Evolutionary conservation across 495 filamentous ascomycete genomes (phyloP).

Genomic region (Ramalina peruviana): DNA sequence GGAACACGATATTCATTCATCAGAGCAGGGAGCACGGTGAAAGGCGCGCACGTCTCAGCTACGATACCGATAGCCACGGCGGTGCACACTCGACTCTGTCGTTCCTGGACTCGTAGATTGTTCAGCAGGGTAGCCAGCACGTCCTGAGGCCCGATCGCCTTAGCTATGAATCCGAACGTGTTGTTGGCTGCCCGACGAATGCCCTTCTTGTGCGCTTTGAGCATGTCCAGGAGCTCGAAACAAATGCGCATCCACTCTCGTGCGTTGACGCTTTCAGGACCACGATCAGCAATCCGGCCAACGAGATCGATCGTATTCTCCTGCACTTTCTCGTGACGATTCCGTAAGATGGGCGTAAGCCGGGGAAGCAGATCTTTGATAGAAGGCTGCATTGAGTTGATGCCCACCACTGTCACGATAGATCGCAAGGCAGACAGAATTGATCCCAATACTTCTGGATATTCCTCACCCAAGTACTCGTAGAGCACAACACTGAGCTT

Average conservation of each 20-base stretch:
- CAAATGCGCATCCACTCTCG: slow-evolving; percentile 99
- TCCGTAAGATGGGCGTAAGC: slow-evolving; percentile 90
- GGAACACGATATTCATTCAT: slow-evolving; percentile 99
- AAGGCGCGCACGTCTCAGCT: slow-evolving; percentile 98
- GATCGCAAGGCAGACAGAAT: slow-evolving; percentile 90
- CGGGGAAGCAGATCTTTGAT: slow-evolving; percentile 93
- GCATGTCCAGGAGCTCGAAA: slow-evolving; percentile 97
- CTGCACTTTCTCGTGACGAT: slow-evolving; percentile 98
- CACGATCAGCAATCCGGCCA: slow-evolving; percentile 94
- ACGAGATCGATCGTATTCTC: slow-evolving; percentile 99
- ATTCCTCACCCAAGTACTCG: slow-evolving; percentile 97
- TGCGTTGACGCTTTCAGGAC: slow-evolving; percentile 88
- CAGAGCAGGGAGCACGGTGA: slow-evolving; percentile 93
- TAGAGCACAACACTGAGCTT: slow-evolving; percentile 95
- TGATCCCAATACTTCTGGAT: slow-evolving; percentile 93
- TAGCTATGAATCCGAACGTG: slow-evolving; percentile 99
- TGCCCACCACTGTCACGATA: slow-evolving; percentile 96
- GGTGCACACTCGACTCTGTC: slow-evolving; percentile 95
- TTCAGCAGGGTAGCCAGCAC: slow-evolving; percentile 91
- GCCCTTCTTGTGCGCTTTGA: slow-evolving; percentile 98
- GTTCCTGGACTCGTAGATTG: slow-evolving; percentile 93
- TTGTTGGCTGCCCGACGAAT: slow-evolving; percentile 98
- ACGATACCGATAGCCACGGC: slow-evolving; percentile 99
- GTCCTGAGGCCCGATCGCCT: slow-evolving; percentile 96
- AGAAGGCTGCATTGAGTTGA: slow-evolving; percentile 97